These are phyloP conservation scores for Leccinum uliginosum DNA, from an alignment of 768 basidiomycete genomes.

Conservation along the genomic window DNA sequence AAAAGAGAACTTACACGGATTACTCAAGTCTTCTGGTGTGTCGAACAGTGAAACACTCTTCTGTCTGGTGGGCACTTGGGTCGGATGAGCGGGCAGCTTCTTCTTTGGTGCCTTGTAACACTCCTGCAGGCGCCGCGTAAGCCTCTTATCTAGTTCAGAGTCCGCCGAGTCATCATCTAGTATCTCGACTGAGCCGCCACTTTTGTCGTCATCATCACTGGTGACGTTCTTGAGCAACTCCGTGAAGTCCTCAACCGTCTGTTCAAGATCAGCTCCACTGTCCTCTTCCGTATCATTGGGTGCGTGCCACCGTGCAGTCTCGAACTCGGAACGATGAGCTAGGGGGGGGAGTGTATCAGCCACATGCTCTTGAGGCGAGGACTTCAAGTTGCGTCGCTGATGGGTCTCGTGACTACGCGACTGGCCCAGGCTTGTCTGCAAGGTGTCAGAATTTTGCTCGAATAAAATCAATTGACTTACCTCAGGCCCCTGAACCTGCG, in stretches of 20 bases:
- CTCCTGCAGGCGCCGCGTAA: background rate
- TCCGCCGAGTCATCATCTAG: background rate
- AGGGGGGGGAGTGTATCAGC: too few relatives aligned
- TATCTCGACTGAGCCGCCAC: background rate
- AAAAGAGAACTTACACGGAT: background rate
- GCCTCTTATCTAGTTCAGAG: background rate
- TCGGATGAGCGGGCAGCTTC: background rate
- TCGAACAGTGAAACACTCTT: background rate
- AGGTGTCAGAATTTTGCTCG: too few relatives aligned
- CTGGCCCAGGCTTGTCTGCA: too few relatives aligned
- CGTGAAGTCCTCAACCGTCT: background rate
- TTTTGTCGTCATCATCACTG: background rate
- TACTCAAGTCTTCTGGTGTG: background rate
- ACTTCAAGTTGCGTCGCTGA: too few relatives aligned
- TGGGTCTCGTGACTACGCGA: too few relatives aligned
- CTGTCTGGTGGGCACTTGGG: background rate
- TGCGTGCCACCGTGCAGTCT: too few relatives aligned
- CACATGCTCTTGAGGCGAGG: too few relatives aligned
- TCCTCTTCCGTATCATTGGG: too few relatives aligned
- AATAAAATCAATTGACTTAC: too few relatives aligned
- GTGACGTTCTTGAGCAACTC: background rate
- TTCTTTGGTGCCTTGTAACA: background rate
- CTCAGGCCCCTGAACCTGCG: too few relatives aligned
- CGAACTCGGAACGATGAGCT: too few relatives aligned
- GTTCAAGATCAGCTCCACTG: background rate